These are phyloP conservation scores for Trichoderma lentiforme DNA, from an alignment of 2,329 filamentous ascomycete species.

Conservation along the genomic window DNA sequence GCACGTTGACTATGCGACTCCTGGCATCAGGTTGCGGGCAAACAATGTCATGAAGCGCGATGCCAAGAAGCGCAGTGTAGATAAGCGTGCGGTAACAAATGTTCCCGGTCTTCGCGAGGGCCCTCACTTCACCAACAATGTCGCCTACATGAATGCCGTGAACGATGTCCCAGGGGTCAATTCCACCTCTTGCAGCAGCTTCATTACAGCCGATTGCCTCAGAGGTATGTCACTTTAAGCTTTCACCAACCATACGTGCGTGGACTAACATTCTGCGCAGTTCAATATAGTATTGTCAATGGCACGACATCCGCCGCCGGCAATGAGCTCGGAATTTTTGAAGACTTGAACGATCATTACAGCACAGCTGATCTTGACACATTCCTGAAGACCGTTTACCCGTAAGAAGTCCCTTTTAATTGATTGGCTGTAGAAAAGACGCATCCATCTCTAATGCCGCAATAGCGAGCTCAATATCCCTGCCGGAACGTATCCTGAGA, in stretches of 20 bases:
- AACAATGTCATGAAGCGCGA: not conserved
- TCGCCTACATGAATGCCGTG: not conserved
- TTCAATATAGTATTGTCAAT: not conserved
- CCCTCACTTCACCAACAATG: not conserved
- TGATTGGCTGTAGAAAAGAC: not conserved
- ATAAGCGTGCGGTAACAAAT: not conserved
- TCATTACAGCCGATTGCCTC: conserved; percentile 1
- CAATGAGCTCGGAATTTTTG: conserved; percentile 11
- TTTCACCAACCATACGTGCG: not conserved
- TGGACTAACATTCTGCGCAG: not conserved
- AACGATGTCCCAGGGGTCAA: not conserved
- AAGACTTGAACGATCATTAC: not conserved
- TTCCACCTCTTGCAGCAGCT: not conserved
- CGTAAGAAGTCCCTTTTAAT: not conserved
- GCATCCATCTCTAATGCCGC: not conserved
- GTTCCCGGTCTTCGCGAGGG: not conserved
- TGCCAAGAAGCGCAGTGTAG: not conserved
- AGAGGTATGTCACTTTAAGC: not conserved
- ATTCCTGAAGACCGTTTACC: not conserved
- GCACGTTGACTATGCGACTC: conserved; percentile 4
- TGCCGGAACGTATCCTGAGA: not conserved
- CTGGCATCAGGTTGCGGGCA: not conserved
- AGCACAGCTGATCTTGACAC: not conserved
- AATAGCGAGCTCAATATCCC: not conserved
- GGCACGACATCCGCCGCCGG: not conserved